A percentile compares a stretch with the other conserved stretches of the same genome.
Conservation (phyloP, 139 green algal species). For the Chlamydomonas incerta region DNA sequence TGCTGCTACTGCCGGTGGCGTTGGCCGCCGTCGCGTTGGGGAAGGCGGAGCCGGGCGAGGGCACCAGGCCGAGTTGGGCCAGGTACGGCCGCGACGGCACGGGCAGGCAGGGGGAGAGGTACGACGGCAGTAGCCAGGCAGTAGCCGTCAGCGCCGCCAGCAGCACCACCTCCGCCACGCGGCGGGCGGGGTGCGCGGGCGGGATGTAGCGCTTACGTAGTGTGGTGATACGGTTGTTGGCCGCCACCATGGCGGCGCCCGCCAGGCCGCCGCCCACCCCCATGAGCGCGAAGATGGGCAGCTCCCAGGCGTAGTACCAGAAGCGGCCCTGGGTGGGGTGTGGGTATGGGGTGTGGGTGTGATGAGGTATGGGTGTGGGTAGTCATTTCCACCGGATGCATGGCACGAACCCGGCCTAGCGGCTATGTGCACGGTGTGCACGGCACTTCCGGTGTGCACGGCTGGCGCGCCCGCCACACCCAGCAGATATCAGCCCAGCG, state of each 20-base stretch:
- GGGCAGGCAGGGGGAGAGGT: slow-evolving; percentile 57
- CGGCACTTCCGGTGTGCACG: too few relatives aligned
- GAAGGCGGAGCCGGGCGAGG: not conserved
- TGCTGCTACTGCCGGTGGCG: slow-evolving; percentile 41
- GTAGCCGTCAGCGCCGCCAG: slow-evolving; percentile 64
- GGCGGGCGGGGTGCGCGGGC: slow-evolving; percentile 20
- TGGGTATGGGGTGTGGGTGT: too few relatives aligned
- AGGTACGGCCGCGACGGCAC: too few relatives aligned
- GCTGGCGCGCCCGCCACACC: too few relatives aligned
- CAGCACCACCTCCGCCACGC: slow-evolving; percentile 66
- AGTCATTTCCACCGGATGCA: too few relatives aligned
- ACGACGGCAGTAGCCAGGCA: slow-evolving; percentile 65
- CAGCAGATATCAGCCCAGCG: too few relatives aligned
- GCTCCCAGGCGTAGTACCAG: slow-evolving; percentile 32
- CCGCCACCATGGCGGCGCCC: slow-evolving; percentile 60
- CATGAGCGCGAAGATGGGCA: slow-evolving; percentile 67
- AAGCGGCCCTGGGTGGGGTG: not conserved
- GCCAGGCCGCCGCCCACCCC: slow-evolving; percentile 57
- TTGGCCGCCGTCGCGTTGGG: slow-evolving; percentile 26
- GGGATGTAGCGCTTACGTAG: slow-evolving; percentile 56
- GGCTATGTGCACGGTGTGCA: too few relatives aligned
- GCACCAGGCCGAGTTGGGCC: too few relatives aligned
- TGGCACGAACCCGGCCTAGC: too few relatives aligned
- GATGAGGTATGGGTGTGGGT: not conserved
- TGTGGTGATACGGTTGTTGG: slow-evolving; percentile 49